Conservation (phyloP, 108 stramenopile species). For the Nitzschia putrida region DNA sequence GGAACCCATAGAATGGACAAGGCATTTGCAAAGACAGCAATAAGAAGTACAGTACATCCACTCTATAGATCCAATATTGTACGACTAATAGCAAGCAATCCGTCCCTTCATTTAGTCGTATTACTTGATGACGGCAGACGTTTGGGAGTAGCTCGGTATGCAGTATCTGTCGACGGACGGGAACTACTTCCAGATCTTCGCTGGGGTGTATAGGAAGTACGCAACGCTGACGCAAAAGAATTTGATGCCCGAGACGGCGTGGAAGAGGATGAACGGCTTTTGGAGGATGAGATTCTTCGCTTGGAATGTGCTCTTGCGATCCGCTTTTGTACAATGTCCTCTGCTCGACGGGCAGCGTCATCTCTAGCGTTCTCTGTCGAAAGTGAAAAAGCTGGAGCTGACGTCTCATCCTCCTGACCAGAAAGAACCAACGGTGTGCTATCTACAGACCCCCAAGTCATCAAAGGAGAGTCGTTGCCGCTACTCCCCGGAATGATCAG, state of each 20-base stretch:
- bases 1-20: constrained; percentile 37
- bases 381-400: background rate
- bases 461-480: constrained; percentile 57
- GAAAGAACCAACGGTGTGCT: constrained; percentile 59
- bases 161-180: constrained; percentile 1
- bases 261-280: background rate
- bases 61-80: background rate
- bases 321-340: constrained; percentile 14
- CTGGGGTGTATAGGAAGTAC: constrained; percentile 36
- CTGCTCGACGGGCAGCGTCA: constrained; percentile 29
- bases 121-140: no score
- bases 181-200: background rate
- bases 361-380: constrained; percentile 24
- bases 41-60: background rate
- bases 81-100: no score
- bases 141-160: constrained; percentile 13
- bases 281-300: background rate
- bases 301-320: constrained; percentile 20
- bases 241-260: constrained; percentile 10
- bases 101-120: no score
- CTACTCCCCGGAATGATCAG: constrained; percentile 58
- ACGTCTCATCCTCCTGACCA: constrained; percentile 3
- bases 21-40: constrained; percentile 5
- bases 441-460: constrained; percentile 73
- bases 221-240: constrained; percentile 26